Conservation (phyloP, 805 yeast species). For the Sungouiozyma ichnusensis region DNA sequence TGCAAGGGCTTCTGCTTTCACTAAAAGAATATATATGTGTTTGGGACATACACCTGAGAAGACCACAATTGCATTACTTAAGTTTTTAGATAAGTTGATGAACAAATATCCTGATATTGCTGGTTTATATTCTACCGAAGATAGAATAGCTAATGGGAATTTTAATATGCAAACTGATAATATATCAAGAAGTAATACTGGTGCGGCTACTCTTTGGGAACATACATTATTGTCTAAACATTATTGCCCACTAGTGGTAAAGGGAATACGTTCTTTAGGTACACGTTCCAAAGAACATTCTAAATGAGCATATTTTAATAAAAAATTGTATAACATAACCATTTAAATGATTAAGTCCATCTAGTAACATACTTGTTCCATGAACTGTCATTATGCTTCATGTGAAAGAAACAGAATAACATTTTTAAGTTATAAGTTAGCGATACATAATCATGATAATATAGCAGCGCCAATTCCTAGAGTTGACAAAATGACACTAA, state of each 20-base stretch:
- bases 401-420: too few relatives aligned
- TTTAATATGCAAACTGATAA: slow-evolving; percentile 55
- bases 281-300: slow-evolving; percentile 26
- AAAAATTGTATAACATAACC: background rate
- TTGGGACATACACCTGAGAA: slow-evolving; percentile 78
- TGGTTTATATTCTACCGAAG: slow-evolving; percentile 80
- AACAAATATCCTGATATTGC: slow-evolving; percentile 61
- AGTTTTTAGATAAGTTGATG: slow-evolving; percentile 66
- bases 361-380: background rate
- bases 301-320: slow-evolving; percentile 5
- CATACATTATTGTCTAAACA: slow-evolving; percentile 67
- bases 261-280: slow-evolving; percentile 42
- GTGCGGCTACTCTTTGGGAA: slow-evolving; percentile 89
- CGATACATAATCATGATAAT: slow-evolving; percentile 7
- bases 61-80: slow-evolving; percentile 65
- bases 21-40: slow-evolving; percentile 64
- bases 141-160: slow-evolving; percentile 72
- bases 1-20: slow-evolving; percentile 65
- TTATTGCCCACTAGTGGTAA: slow-evolving; percentile 71
- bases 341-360: background rate
- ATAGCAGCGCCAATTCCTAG: slow-evolving; percentile 53
- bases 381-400: too few relatives aligned
- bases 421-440: too few relatives aligned
- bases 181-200: slow-evolving; percentile 71
- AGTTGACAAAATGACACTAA: slow-evolving; percentile 40